These are phyloP conservation scores for Acanthamoeba sp. DNA, from an alignment of 208 protist species.

Conservation along the genomic window DNA sequence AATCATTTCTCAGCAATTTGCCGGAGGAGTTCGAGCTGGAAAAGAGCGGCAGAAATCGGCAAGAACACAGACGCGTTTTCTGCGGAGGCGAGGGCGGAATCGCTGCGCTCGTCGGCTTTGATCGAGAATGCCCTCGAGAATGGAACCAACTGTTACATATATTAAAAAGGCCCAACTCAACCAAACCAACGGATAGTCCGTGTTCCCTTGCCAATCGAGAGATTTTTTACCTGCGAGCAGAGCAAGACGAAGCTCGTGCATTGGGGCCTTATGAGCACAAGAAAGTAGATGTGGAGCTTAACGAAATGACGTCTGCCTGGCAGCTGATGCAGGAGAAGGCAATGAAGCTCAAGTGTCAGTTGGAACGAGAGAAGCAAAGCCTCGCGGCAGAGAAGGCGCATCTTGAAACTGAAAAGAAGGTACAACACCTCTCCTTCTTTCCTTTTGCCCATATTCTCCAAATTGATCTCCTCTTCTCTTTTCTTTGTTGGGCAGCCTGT, in stretches of 20 bases:
- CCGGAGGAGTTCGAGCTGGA: no score
- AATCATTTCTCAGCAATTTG: neutral
- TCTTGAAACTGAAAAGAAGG: constrained; percentile 24
- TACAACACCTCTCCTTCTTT: neutral
- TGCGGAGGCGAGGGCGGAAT: neutral
- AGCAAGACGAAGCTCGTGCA: neutral
- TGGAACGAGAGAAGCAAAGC: constrained; percentile 20
- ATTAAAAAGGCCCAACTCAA: no score
- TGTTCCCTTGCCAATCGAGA: no score
- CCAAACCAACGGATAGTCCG: no score
- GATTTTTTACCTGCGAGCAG: no score
- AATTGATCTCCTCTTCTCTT: neutral
- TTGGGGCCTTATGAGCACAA: neutral
- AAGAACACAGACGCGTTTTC: neutral
- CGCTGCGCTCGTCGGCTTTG: no score
- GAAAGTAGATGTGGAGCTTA: neutral
- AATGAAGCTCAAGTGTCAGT: neutral
- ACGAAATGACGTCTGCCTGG: constrained; percentile 9
- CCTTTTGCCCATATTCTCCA: no score
- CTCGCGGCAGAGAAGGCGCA: neutral
- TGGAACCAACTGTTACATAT: neutral
- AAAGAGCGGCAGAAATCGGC: neutral
- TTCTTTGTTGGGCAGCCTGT: neutral
- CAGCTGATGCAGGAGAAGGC: constrained; percentile 52
- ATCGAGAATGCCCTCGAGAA: neutral